A percentile compares a stretch with the other conserved stretches of the same genome.
Evolutionary conservation across 148 eudicot species (phyloP).

Genomic region (Chenopodium quinoa): DNA sequence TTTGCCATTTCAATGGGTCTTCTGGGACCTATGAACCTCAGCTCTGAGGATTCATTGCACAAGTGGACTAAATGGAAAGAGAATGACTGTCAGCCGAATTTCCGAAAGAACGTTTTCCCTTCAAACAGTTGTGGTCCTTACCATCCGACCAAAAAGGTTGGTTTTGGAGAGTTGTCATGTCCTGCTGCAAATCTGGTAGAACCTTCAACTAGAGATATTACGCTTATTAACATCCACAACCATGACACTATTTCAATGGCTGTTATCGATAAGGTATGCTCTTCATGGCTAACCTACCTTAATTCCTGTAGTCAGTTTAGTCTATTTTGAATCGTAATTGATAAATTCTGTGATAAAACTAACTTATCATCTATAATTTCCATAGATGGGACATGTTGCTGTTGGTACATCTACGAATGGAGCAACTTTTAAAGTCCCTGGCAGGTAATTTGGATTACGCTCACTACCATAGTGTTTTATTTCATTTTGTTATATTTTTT

Average conservation of each 20-base stretch:
- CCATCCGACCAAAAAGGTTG: constrained; percentile 29
- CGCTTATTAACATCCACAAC: constrained; percentile 50
- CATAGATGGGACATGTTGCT: constrained; percentile 81
- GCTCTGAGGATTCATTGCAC: constrained; percentile 67
- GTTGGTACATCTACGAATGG: constrained; percentile 98
- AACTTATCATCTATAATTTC: constrained; percentile 13
- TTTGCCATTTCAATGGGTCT: constrained; percentile 99
- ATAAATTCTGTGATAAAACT: not conserved
- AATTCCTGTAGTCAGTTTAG: not conserved
- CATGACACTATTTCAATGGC: constrained; percentile 97
- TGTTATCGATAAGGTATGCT: constrained; percentile 71
- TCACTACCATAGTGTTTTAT: not conserved
- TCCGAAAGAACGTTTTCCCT: constrained; percentile 68
- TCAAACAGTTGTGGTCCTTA: constrained; percentile 78
- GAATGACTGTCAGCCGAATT: constrained; percentile 71
- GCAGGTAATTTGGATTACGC: constrained; percentile 52
- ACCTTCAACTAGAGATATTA: constrained; percentile 24
- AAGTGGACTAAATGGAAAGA: constrained; percentile 85
- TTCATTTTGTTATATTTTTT: too few species aligned
- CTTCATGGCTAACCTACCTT: not conserved
- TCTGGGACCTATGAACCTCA: constrained; percentile 86
- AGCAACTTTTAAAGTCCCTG: constrained; percentile 91
- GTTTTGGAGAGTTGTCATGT: constrained; percentile 27
- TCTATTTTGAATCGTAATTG: constrained; percentile 1
- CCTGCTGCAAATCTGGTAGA: constrained; percentile 25